Evolutionary conservation across 1,284 basidiomycete species (phyloP).

Genomic region (Kwoniella shivajii): DNA sequence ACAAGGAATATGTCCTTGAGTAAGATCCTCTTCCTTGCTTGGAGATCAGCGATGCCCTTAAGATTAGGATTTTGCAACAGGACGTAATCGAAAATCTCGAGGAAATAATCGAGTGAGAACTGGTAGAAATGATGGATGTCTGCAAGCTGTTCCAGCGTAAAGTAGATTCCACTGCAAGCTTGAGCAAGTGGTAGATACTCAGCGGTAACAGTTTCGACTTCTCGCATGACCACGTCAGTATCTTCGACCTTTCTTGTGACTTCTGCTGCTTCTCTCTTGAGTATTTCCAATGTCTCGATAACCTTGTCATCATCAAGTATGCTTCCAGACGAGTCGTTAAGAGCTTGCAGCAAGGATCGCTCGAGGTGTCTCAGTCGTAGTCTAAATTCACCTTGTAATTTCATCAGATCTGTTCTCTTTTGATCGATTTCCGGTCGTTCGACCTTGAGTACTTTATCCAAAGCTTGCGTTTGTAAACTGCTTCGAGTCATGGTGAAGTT

Average conservation of each 20-base stretch:
- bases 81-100: constrained; percentile 96
- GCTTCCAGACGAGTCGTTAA: constrained; percentile 96
- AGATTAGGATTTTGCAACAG: constrained; percentile 90
- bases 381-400: constrained; percentile 97
- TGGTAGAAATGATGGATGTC: constrained; percentile 98
- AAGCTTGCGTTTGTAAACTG: constrained; percentile 95
- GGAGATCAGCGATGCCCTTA: constrained; percentile 72
- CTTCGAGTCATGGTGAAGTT: constrained; percentile 99
- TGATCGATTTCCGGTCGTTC: constrained; percentile 96
- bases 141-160: constrained; percentile 92
- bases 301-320: constrained; percentile 99
- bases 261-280: constrained; percentile 96
- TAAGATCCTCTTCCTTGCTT: constrained; percentile 76
- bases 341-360: constrained; percentile 87
- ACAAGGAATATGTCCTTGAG: constrained; percentile 88
- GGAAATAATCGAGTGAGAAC: constrained; percentile 96
- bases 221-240: constrained; percentile 92
- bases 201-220: constrained; percentile 92
- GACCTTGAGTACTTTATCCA: constrained; percentile 95
- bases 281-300: constrained; percentile 92
- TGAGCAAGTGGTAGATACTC: constrained; percentile 95
- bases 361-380: constrained; percentile 90
- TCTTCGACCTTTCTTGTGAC: constrained; percentile 97
- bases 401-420: constrained; percentile 97
- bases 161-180: constrained; percentile 96